Base-by-base conservation (phyloP, 345 rosid species). In the Euphorbia pulcherrima region DNA sequence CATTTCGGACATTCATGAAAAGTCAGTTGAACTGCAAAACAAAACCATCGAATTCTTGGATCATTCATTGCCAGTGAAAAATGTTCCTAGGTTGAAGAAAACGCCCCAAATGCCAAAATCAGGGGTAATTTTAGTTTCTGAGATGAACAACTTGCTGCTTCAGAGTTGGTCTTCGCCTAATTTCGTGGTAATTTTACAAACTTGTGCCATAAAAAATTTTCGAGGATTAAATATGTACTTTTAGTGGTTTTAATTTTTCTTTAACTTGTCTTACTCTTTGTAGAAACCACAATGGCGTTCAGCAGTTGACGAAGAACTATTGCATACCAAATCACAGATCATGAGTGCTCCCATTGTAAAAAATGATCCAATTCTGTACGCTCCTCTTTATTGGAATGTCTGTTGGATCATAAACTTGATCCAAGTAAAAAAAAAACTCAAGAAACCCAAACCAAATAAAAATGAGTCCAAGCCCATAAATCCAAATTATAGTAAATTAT, bases 311-410 rank as follows among this genome's bases (percentile, higher is more conserved):
- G 77, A 69, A 60, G 86, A 89, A 73, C 80, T 93, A 14, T 33
- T 78, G 23, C 26, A 64, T 71, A n/a, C 86, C 44, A 87, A 87
- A 86, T 75, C 73, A 11, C 88, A 85, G 78, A 89, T 93, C 28
- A 83, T 82, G 80, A 87, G 80, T 78, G 83, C 95, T 33, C 88
- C 88, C 2, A 64, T 78, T 37, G 21, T 77, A 60, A 65, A 80
- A 73, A 76, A 78, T 56, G 83, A 89, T 78, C 77, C 68, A 12
- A 62, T 40, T 60, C 88, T 93, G 47, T 85, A 86, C 51, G 81
- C 85, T 68, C 86, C 94, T 82, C 76, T 90, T 65, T 93, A 78
- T 78, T 80, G 84, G 68, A 93, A 89, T 57, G n/a, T n/a, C n/a
- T n/a, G n/a, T n/a, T n/a, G n/a, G n/a, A n/a, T n/a, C n/a, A n/a